A percentile compares a stretch with the other conserved stretches of the same genome.
These are phyloP conservation scores for Diutina siamensis DNA, from an alignment of 1,139 yeast species.

Conservation along the genomic window DNA sequence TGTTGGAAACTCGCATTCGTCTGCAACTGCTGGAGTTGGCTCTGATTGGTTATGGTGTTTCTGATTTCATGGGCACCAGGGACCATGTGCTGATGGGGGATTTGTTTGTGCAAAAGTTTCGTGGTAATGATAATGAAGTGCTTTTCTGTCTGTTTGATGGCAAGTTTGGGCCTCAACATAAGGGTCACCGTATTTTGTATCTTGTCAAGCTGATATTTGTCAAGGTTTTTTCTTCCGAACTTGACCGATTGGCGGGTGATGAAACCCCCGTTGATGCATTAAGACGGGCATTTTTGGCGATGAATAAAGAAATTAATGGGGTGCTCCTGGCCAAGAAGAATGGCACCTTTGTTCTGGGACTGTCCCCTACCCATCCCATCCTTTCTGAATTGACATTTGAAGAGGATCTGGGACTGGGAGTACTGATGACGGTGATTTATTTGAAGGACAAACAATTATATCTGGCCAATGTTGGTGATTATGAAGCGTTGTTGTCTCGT, in stretches of 20 bases:
- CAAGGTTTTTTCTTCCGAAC: conserved; percentile 49
- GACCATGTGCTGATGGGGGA: conserved; percentile 68
- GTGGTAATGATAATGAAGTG: conserved; percentile 66
- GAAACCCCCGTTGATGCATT: conserved; percentile 54
- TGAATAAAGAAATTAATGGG: conserved; percentile 67
- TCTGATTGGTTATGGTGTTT: conserved; percentile 78
- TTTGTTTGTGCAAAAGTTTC: conserved; percentile 74
- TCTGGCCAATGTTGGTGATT: conserved; percentile 87
- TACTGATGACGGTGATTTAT: conserved; percentile 74
- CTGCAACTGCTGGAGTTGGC: conserved; percentile 83
- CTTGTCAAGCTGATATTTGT: conserved; percentile 67
- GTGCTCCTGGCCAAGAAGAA: conserved; percentile 26
- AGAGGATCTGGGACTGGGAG: conserved; percentile 74
- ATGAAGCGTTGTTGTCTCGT: conserved; percentile 68
- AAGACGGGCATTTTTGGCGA: conserved; percentile 62
- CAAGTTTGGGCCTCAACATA: conserved; percentile 19
- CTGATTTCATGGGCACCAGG: conserved; percentile 71
- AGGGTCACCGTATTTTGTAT: conserved; percentile 60
- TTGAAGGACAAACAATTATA: conserved; percentile 60
- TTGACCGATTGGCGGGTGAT: conserved; percentile 35
- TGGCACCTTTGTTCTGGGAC: conserved; percentile 13
- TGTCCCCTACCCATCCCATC: conserved; percentile 12
- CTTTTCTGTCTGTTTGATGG: conserved; percentile 86
- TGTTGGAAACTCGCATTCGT: conserved; percentile 72
- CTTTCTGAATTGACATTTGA: conserved; percentile 12